phyloP scores from a whole-genome alignment of 1,284 basidiomycete genomes.

The Leccinum subrobustum region DNA sequence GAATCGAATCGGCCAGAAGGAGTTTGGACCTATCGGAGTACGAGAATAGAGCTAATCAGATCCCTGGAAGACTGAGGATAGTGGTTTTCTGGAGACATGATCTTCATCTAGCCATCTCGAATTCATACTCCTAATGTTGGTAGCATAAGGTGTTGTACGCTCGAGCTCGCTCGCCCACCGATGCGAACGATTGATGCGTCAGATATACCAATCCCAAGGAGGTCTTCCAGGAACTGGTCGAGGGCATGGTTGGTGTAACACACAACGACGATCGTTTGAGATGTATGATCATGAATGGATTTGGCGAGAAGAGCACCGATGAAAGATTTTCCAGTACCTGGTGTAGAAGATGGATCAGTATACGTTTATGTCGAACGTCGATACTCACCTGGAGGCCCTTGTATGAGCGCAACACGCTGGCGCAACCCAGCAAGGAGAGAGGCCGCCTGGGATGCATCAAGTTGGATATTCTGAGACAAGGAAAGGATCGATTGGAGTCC shows the following conservation, averaged over 20 bases:
- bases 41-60: no score
- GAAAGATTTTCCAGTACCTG: constrained; percentile 70
- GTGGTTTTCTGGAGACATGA: no score
- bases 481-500: constrained; percentile 42
- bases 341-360: constrained; percentile 1
- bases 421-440: constrained; percentile 53
- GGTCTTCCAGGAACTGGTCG: constrained; percentile 61
- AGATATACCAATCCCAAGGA: constrained; percentile 57
- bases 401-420: constrained; percentile 56
- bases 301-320: constrained; percentile 65
- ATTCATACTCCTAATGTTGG: constrained; percentile 9
- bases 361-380: background rate
- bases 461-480: constrained; percentile 37
- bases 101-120: no score
- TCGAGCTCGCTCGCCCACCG: constrained; percentile 51
- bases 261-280: constrained; percentile 54
- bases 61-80: no score
- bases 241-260: constrained; percentile 71
- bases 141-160: constrained; percentile 45
- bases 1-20: no score
- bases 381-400: constrained; percentile 61
- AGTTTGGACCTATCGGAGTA: no score
- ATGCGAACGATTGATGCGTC: constrained; percentile 48
- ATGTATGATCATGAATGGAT: constrained; percentile 46
- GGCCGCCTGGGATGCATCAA: constrained; percentile 51